Evolutionary conservation across 306 rosid species (phyloP).

Genomic region (Prunus persica): DNA sequence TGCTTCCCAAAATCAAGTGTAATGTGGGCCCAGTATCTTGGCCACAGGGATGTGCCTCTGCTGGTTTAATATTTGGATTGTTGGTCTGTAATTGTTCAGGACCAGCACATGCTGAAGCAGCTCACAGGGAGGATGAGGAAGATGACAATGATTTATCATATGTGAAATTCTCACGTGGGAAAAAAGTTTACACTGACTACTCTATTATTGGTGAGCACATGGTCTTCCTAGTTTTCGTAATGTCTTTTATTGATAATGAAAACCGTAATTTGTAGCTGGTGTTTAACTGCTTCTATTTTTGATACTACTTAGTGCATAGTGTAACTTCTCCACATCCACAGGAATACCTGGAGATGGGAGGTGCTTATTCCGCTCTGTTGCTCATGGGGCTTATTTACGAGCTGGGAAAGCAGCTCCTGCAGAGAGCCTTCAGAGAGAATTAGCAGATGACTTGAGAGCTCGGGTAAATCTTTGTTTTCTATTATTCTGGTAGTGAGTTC

Average conservation of each 20-base stretch:
- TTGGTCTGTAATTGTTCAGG: conserved; percentile 64
- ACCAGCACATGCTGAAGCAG: conserved; percentile 54
- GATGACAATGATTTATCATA: conserved; percentile 33
- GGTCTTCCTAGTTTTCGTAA: conserved; percentile 6
- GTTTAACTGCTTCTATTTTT: not conserved
- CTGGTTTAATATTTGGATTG: conserved; percentile 64
- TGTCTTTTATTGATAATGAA: not conserved
- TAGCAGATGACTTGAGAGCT: conserved; percentile 75
- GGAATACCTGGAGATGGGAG: conserved; percentile 99
- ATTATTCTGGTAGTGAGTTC: conserved; percentile 6
- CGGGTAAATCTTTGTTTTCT: conserved; percentile 45
- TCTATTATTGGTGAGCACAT: conserved; percentile 72
- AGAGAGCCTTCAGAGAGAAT: conserved; percentile 61
- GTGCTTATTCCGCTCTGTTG: conserved; percentile 87
- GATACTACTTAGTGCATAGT: conserved; percentile 5
- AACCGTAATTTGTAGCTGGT: not conserved
- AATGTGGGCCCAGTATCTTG: conserved; percentile 45
- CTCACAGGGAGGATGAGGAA: conserved; percentile 35
- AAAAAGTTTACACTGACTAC: conserved; percentile 73
- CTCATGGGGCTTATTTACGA: conserved; percentile 79
- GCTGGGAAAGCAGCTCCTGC: conserved; percentile 73
- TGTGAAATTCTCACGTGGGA: conserved; percentile 60
- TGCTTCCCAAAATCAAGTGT: conserved; percentile 50
- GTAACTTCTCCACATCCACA: conserved; percentile 28
- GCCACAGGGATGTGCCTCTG: conserved; percentile 58